A percentile compares a stretch with the other conserved stretches of the same genome.
phyloP scores from a whole-genome alignment of 805 yeast genomes.

The Ogataea nitratoaversa region DNA sequence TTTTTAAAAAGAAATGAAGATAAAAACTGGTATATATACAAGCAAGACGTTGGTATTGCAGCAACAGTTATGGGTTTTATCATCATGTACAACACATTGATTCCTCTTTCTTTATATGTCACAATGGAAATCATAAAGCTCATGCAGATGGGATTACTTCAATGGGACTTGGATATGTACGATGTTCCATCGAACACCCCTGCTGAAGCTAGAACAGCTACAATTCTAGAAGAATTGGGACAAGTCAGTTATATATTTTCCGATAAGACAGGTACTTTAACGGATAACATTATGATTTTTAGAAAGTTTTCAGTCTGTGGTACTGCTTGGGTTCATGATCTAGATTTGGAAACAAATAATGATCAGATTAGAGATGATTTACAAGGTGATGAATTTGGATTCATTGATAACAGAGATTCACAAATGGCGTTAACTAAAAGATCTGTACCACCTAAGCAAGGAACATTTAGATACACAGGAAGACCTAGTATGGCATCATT shows the following conservation, averaged over 20 bases:
- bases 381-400: background rate
- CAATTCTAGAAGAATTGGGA: slow-evolving; percentile 93
- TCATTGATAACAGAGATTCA: no score
- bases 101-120: slow-evolving; percentile 90
- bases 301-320: slow-evolving; percentile 87
- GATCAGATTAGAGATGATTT: slow-evolving; percentile 14
- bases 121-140: slow-evolving; percentile 95
- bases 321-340: slow-evolving; percentile 81
- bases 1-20: slow-evolving; percentile 38
- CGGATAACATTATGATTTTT: slow-evolving; percentile 92
- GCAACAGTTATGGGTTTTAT: slow-evolving; percentile 93
- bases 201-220: slow-evolving; percentile 91
- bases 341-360: slow-evolving; percentile 39
- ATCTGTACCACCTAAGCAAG: slow-evolving; percentile 9
- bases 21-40: slow-evolving; percentile 68
- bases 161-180: slow-evolving; percentile 94
- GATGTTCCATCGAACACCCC: slow-evolving; percentile 81
- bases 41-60: slow-evolving; percentile 76
- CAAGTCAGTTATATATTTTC: slow-evolving; percentile 94
- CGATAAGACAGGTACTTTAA: slow-evolving; percentile 95
- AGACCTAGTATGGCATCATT: slow-evolving; percentile 57
- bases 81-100: slow-evolving; percentile 95
- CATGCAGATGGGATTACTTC: slow-evolving; percentile 75
- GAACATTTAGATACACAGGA: slow-evolving; percentile 35
- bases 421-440: slow-evolving; percentile 3